These are phyloP conservation scores for Aspergillus cejpii DNA, from an alignment of 2,329 filamentous ascomycete species.

Conservation along the genomic window DNA sequence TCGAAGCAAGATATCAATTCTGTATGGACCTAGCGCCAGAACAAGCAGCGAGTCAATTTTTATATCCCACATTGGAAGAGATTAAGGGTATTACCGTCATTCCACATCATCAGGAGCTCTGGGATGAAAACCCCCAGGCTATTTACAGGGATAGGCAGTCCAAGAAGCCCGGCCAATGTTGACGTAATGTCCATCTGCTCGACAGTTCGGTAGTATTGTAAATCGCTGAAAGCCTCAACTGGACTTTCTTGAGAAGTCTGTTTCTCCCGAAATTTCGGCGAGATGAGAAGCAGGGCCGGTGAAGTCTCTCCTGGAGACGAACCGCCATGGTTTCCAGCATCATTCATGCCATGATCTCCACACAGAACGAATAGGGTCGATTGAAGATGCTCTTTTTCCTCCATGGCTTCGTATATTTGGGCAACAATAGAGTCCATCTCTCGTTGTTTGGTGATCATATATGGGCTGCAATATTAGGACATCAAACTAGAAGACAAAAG, in stretches of 20 bases:
- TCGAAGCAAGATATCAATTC: slow-evolving; percentile 61
- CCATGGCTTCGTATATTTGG: slow-evolving; percentile 69
- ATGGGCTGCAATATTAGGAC: slow-evolving; percentile 51
- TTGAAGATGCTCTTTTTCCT: slow-evolving; percentile 60
- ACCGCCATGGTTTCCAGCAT: slow-evolving; percentile 92
- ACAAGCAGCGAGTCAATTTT: slow-evolving; percentile 8
- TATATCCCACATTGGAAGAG: neutral
- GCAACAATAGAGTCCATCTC: slow-evolving; percentile 87
- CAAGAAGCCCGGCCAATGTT: slow-evolving; percentile 77
- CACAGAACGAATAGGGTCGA: slow-evolving; percentile 78
- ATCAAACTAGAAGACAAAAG: neutral
- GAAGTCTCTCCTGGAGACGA: slow-evolving; percentile 92
- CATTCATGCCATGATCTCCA: slow-evolving; percentile 99
- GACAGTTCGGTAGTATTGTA: slow-evolving; percentile 75
- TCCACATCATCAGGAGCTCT: slow-evolving; percentile 73
- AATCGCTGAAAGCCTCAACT: slow-evolving; percentile 57
- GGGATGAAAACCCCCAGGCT: slow-evolving; percentile 81
- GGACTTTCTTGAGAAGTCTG: slow-evolving; percentile 47
- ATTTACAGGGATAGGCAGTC: slow-evolving; percentile 81
- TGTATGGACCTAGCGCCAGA: slow-evolving; percentile 43
- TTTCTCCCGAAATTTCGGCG: slow-evolving; percentile 66
- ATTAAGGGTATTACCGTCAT: slow-evolving; percentile 45
- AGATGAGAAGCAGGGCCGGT: slow-evolving; percentile 82
- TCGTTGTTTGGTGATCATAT: slow-evolving; percentile 86
- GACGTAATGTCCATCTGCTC: slow-evolving; percentile 93